Base-by-base conservation (phyloP, 208 protist genomes). In the Leishmania gerbilli region DNA sequence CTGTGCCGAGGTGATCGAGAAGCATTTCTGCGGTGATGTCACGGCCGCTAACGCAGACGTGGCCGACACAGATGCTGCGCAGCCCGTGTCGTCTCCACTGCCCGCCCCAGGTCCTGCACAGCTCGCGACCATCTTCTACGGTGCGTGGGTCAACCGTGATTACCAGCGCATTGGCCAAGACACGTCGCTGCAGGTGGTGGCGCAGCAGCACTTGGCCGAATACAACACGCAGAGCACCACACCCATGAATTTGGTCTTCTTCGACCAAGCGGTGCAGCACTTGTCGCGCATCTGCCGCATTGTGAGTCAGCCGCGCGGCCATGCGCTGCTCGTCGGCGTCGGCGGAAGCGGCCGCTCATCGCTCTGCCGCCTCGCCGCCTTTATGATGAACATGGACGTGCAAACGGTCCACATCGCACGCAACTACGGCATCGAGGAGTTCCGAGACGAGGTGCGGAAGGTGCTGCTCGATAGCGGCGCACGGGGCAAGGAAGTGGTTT, bases 281-380 rank as follows among this genome's bases (percentile, higher is more conserved):
- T 86, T 99, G 8, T 93, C 97, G 6, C 94, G 99, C 67, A 97
- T 99, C 72, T 98, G 92, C 77, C 95, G 99, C 62, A 95, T 99
- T 51, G 84, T 99, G 45, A 96, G 96, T 51, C 98, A 99, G 89
- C 98, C 98, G 15, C 92, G 98, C 53, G 98, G 99, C 76, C 97
- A 99, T 85, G 95, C 97, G 21, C 88, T 99, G 77, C 95, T 99
- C 3, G 95, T 99, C 37, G 99, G 99, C 77, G 97, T 99, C 69
- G 98, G 98, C 65, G 99, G 99, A 60, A 98, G 92, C 64, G 99
- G 99, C 75, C 96, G 98, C 76, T 95, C 98, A 56, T 98, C 95
- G 58, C 91, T 99, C 34, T 98, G 97, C 76, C 91, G 94, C 64
- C 89, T 99, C 24, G 97, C 98, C n/a, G 91, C 95, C 21, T 97